Percentiles rank a stretch among this genome's conserved stretches.
Conservation (phyloP, 2,329 filamentous ascomycete genomes). For the Parastagonospora avenae region DNA sequence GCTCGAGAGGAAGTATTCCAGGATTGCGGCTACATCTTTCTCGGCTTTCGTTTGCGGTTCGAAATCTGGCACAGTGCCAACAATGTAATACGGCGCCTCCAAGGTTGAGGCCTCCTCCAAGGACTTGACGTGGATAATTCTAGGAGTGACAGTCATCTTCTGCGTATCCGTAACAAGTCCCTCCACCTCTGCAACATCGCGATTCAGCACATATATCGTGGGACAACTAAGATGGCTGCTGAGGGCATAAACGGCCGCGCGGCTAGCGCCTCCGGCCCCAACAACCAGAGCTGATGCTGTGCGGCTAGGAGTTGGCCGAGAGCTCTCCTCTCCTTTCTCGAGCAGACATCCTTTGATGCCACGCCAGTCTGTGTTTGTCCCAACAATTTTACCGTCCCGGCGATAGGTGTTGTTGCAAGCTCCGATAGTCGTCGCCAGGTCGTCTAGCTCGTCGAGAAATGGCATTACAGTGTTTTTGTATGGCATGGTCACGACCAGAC, state of each 20-base stretch:
- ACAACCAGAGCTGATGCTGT: conserved; percentile 5
- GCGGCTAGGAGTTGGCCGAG: not conserved
- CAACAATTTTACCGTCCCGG: not conserved
- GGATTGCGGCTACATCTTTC: conserved; percentile 1
- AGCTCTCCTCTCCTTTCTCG: conserved; percentile 3
- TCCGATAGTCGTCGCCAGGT: conserved; percentile 4
- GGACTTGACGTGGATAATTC: not conserved
- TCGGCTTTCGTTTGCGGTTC: conserved; percentile 4
- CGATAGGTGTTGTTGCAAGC: conserved; percentile 8
- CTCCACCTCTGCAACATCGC: conserved; percentile 6
- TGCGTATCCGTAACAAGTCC: not conserved
- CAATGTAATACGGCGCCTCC: conserved; percentile 4
- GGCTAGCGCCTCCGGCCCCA: conserved; percentile 9
- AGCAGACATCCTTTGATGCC: conserved; percentile 8
- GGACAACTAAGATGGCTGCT: conserved; percentile 4
- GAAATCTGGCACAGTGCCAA: conserved; percentile 1
- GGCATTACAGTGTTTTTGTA: conserved; percentile 9
- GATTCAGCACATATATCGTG: conserved; percentile 7
- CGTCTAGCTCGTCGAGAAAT: conserved; percentile 5
- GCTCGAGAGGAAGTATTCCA: conserved; percentile 2
- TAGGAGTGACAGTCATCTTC: not conserved
- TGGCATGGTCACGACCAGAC: conserved; percentile 9
- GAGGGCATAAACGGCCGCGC: conserved; percentile 7
- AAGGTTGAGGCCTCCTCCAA: not conserved
- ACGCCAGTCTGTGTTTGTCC: conserved; percentile 9